Base-by-base conservation (phyloP, 1,139 yeast species). In the Geotrichum phurueaensis region DNA sequence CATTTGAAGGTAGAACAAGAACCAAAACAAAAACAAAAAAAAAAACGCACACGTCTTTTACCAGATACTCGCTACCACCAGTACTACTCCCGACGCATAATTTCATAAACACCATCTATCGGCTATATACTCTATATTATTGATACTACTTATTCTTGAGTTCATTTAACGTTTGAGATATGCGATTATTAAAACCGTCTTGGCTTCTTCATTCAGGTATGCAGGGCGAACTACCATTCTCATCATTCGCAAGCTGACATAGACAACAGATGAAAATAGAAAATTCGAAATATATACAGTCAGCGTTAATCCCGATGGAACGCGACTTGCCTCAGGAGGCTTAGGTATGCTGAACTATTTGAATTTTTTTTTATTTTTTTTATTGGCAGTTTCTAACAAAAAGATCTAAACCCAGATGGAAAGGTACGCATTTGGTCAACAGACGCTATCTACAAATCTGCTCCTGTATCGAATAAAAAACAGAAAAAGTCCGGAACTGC, bases 271-370 rank as follows among this genome's bases (percentile, higher is more conserved):
- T 71, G 97, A 90, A 68, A 84, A 85, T 65, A 82, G 89, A 66
- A 84, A 82, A 65, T 86, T 86, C 66, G 98, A 92, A 70, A 87
- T 96, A 47, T 94, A 90, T 71, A 85, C 98, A 0, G 83, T 92
- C 10, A 84, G 86, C 59, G 86, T 89, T 15, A 87, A 89, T 64
- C 83, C 89, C 0, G 96, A 90, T 74, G 97, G 97, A 2, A 75
- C 85, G 52, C 77, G 97, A 62, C 73, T 94, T 53, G 99, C 98
- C 0, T 87, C 97, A 0, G 99, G 99, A n/a, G 99, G 99, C 1
- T 77, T 92, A 51, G 61, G 76, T 73, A 65, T 13, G 72, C 60
- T 29, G 23, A 13, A 3, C 18, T 22, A 49, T 13, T 25, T 10
- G 25, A 23, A 20, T 50, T 29, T 10, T 47, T n/a, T n/a, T n/a